Evolutionary conservation across 805 yeast genomes (phyloP), one percentile per base, ranked within the genome.

Genomic region (Cyberlindnera sargentensis): DNA sequence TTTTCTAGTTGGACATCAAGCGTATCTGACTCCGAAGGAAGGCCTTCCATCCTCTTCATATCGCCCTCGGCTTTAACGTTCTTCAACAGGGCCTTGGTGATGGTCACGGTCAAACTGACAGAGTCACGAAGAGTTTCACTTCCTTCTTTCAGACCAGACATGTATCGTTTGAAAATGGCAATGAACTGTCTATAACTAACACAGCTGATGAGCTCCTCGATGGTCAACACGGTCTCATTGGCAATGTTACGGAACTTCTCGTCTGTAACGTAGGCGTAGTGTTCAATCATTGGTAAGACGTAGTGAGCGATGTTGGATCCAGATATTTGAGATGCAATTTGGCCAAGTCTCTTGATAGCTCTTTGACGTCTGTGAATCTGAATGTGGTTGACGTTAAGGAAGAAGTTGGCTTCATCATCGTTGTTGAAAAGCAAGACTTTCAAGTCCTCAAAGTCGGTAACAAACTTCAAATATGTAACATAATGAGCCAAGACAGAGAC

Each of bases 331-430:
- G 60, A 45, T 5, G 78, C 73, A 36, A 71, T 54, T 5, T 70
- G 78, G 8, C 73, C 72, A 28, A 90, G 63, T 46, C 84, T 73
- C 54, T 78, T 74, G 24, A 91, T 71, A 0, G 98, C 95, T 54
- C 89, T 74, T 61, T 84, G 89, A 53, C 96, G 82, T 65, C 95
- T 78, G 56, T 83, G 88, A 8, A 83, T 55, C 65, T 91, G 99
- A 32, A 91, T 80, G 61, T 91, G 96, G 47, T 73, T 74, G 39
- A 93, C 71, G 53, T 89, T 88, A 36, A 66, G 60, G 63, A 87
- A 87, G 57, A 87, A 84, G 61, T 87, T 82, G 4, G 88, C 84
- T 53, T 89, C 97, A 32, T 82, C 91, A 53, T 88, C 95, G 35
- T 81, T 82, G 41, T 74, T 70, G 53, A 68, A 73, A 1, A 82